Base-by-base conservation (phyloP, 2,329 filamentous ascomycete genomes). In the Penicillium italicum region DNA sequence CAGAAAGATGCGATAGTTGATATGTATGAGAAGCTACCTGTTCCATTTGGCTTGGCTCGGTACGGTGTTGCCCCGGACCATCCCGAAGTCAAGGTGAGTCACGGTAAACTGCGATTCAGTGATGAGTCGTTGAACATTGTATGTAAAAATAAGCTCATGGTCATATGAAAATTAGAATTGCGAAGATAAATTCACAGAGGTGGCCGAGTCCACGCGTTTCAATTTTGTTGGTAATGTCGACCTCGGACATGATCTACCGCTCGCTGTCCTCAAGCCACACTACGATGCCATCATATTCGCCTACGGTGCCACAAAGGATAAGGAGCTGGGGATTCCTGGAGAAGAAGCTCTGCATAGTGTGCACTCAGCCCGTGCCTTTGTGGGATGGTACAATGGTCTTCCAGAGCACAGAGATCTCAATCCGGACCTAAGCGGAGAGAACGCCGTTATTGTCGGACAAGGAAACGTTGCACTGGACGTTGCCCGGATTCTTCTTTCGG, bases 41-140 rank as follows among this genome's bases (percentile, higher is more conserved):
- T 96, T 4, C 94, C 94, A 0, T 99, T 90, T 70, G 94, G 94
- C 1, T 81, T 99, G 53, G 92, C 96, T 47, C 83, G 94, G 53
- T 96, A 94, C 69, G 94, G 94, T 9, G 94, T 99, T 56, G 95
- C 94, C n/a, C 94, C 94, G 5, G 94, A 99, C 72, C 94, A 99
- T 75, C 93, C 94, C 0, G 93, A 99, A 77, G 94, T 99, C 63
- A 99, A 99, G 85, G 91, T 94, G 77, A 57, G 64, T 60, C 50
- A 40, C 36, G 41, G 28, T 30, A 50, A 46, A 56, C 22, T 6
- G 28, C 47, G 34, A 22, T 38, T 24, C 42, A 26, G 18, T 14
- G n/a, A 43, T 24, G 18, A 31, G 20, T 31, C 30, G n/a, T 34
- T 33, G 40, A 43, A 20, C 9, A 50, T 30, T 45, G 28, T 45